Conservation (phyloP, 148 eudicot genomes). For the Camellia granthamiana region DNA sequence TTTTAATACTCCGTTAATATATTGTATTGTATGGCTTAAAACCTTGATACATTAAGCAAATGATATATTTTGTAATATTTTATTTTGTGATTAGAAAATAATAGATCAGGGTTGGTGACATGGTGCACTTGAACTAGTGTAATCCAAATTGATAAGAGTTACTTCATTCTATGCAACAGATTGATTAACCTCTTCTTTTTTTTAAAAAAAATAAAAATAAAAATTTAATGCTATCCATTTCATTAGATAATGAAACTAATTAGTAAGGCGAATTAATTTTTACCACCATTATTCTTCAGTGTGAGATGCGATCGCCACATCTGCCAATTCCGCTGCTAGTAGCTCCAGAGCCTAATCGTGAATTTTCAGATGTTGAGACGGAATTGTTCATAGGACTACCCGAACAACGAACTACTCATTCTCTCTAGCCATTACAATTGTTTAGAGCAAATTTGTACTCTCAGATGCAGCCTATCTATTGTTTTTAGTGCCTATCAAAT, state of each 20-base stretch:
- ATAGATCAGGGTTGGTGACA: background rate
- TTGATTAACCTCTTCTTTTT: background rate
- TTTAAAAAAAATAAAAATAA: no score
- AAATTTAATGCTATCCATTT: no score
- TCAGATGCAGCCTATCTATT: no score
- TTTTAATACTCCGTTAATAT: no score
- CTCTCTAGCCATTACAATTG: background rate
- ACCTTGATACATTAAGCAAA: no score
- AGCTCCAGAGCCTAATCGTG: background rate
- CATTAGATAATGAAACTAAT: no score
- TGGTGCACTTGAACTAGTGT: background rate
- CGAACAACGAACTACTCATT: constrained; percentile 14
- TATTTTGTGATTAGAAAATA: no score
- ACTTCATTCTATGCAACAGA: background rate
- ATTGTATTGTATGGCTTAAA: no score
- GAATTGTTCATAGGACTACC: constrained; percentile 54
- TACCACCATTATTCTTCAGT: background rate
- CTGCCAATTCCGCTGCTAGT: constrained; percentile 3
- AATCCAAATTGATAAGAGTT: background rate
- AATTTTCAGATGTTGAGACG: constrained; percentile 40
- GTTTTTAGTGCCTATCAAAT: no score
- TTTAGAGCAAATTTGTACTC: no score
- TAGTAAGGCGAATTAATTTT: background rate
- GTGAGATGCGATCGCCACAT: background rate
- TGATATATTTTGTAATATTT: no score